phyloP scores from a whole-genome alignment of 768 basidiomycete genomes.

The Lactifluus rugatus region DNA sequence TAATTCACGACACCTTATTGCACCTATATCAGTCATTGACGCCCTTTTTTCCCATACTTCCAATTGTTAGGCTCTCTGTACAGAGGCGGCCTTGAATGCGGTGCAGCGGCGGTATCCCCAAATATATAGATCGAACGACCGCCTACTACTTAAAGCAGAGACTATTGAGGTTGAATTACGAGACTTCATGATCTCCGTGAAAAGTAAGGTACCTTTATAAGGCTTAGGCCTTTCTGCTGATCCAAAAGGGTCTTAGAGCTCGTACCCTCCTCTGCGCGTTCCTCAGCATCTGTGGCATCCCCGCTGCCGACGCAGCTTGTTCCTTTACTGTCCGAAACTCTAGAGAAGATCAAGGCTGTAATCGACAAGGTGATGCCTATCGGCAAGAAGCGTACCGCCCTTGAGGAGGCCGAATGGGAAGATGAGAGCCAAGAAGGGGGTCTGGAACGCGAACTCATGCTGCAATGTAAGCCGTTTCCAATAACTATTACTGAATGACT shows the following conservation, averaged over 20 bases:
- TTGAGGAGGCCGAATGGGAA: slow-evolving; percentile 95
- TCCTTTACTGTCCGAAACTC: slow-evolving; percentile 57
- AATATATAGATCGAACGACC: slow-evolving; percentile 86
- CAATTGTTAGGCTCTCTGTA: slow-evolving; percentile 74
- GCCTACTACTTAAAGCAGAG: slow-evolving; percentile 75
- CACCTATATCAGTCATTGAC: slow-evolving; percentile 11
- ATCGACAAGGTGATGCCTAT: slow-evolving; percentile 71
- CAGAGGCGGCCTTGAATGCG: slow-evolving; percentile 93
- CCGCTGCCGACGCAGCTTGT: slow-evolving; percentile 79
- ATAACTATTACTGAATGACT: not conserved
- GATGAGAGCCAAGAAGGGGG: slow-evolving; percentile 75
- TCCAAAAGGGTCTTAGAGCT: slow-evolving; percentile 46
- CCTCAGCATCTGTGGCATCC: slow-evolving; percentile 75
- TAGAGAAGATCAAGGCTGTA: slow-evolving; percentile 62
- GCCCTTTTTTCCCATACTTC: slow-evolving; percentile 20
- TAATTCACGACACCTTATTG: slow-evolving; percentile 31
- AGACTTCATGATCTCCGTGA: slow-evolving; percentile 96
- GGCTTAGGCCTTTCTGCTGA: slow-evolving; percentile 1
- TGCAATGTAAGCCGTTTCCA: slow-evolving; percentile 54
- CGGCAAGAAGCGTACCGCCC: slow-evolving; percentile 68
- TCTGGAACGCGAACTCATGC: slow-evolving; percentile 77
- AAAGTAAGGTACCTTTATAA: slow-evolving; percentile 51
- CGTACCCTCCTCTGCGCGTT: slow-evolving; percentile 89
- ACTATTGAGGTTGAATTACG: slow-evolving; percentile 74
- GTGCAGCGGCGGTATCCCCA: slow-evolving; percentile 95